Evolutionary conservation across 1,139 yeast species (phyloP).

Genomic region (Chernovozyma sophiae-reginae): DNA sequence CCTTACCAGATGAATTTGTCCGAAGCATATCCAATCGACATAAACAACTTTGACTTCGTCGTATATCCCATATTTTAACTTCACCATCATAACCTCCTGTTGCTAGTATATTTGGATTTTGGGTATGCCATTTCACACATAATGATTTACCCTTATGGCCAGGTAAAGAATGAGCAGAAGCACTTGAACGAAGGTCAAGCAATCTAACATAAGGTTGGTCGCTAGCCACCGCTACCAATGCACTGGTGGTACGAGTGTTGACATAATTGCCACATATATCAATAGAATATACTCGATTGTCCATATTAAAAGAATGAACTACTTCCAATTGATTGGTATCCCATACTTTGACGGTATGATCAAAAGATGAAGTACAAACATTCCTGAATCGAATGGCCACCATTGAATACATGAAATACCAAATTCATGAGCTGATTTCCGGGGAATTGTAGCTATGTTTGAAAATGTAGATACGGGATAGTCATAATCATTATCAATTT

Average conservation of each 20-base stretch:
- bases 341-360: conserved; percentile 75
- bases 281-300: conserved; percentile 49
- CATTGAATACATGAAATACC: conserved; percentile 75
- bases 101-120: conserved; percentile 55
- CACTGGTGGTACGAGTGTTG: conserved; percentile 31
- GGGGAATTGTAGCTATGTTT: conserved; percentile 43
- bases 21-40: conserved; percentile 53
- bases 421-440: conserved; percentile 57
- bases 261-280: conserved; percentile 37
- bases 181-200: conserved; percentile 66
- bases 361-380: conserved; percentile 85
- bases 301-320: conserved; percentile 61
- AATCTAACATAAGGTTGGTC: conserved; percentile 70
- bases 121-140: conserved; percentile 77
- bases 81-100: conserved; percentile 79
- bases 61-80: conserved; percentile 68
- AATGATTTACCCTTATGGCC: conserved; percentile 65
- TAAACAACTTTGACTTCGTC: conserved; percentile 64
- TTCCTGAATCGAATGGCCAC: conserved; percentile 90
- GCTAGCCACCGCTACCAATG: conserved; percentile 65
- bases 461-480: conserved; percentile 20
- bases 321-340: conserved; percentile 63
- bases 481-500: conserved; percentile 21
- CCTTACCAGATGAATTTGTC: conserved; percentile 19
- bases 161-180: conserved; percentile 63